Percentiles rank a stretch among this genome's conserved stretches.
Conservation (phyloP, 345 rosid genomes). For the Citrus reticulata region DNA sequence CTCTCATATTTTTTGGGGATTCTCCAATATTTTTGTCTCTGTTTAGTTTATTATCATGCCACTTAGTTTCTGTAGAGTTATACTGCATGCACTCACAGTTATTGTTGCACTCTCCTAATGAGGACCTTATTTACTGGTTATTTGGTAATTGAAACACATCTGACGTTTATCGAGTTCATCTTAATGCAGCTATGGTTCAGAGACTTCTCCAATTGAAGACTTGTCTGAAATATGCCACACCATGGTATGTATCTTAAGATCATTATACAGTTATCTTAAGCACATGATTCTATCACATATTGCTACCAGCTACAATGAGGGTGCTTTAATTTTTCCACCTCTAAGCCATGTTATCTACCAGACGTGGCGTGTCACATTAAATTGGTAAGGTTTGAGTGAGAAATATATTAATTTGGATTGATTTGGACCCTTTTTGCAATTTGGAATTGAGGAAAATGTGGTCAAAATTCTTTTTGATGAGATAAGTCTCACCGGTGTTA, state of each 20-base stretch:
- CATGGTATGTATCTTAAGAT: conserved; percentile 38
- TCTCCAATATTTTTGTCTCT: neutral
- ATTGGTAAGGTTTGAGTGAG: neutral
- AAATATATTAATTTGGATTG: neutral
- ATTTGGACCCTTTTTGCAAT: neutral
- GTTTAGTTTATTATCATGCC: neutral
- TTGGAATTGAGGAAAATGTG: neutral
- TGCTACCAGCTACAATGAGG: neutral
- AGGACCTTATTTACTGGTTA: neutral
- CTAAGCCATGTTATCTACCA: neutral
- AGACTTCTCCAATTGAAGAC: conserved; percentile 66
- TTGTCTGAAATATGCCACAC: conserved; percentile 81
- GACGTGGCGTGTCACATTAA: neutral
- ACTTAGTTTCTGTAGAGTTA: neutral
- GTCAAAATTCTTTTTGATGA: neutral
- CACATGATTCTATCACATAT: neutral
- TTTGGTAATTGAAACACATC: neutral
- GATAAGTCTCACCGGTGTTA: neutral
- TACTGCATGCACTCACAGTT: neutral
- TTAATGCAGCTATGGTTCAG: conserved; percentile 72
- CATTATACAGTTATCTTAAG: conserved; percentile 3
- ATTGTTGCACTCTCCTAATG: neutral
- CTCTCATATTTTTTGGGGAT: neutral
- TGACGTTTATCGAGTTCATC: neutral
- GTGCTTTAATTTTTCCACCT: neutral